These are phyloP conservation scores for Volvox africanus DNA, from an alignment of 139 green algal genomes.

Conservation along the genomic window DNA sequence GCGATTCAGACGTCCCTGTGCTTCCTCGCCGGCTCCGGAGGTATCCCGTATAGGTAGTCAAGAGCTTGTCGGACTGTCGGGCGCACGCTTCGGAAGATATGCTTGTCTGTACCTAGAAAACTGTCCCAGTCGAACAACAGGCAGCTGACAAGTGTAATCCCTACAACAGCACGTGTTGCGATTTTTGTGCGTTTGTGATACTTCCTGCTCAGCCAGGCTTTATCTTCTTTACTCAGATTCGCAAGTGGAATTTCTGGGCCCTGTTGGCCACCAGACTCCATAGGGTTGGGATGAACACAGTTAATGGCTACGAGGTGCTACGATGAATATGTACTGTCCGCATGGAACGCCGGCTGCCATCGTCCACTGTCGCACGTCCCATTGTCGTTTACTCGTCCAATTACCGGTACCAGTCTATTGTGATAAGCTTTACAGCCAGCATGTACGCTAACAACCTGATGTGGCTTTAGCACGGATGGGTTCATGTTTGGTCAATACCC, in stretches of 20 bases:
- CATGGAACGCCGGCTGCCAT: too few relatives aligned
- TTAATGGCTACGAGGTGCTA: neutral
- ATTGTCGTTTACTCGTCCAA: constrained; percentile 14
- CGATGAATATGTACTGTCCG: neutral
- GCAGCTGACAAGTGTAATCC: constrained; percentile 36
- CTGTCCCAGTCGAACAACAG: constrained; percentile 65
- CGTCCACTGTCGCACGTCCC: neutral
- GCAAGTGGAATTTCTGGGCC: constrained; percentile 15
- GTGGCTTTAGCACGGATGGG: too few relatives aligned
- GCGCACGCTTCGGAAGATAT: constrained; percentile 56
- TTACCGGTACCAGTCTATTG: too few relatives aligned
- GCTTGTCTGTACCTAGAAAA: constrained; percentile 61
- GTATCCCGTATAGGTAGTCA: constrained; percentile 48
- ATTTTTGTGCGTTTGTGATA: constrained; percentile 43
- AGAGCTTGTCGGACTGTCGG: constrained; percentile 39
- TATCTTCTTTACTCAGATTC: constrained; percentile 20
- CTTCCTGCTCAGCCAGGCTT: constrained; percentile 42
- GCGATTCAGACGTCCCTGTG: neutral
- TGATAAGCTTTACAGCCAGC: too few relatives aligned
- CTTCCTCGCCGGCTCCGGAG: neutral
- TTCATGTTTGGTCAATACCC: too few relatives aligned
- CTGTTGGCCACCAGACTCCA: constrained; percentile 16
- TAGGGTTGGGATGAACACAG: neutral
- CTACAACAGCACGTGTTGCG: constrained; percentile 21
- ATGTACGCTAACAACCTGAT: too few relatives aligned